These are phyloP conservation scores for Aspergillus sojae DNA, from an alignment of 2,329 filamentous ascomycete species.

Conservation along the genomic window DNA sequence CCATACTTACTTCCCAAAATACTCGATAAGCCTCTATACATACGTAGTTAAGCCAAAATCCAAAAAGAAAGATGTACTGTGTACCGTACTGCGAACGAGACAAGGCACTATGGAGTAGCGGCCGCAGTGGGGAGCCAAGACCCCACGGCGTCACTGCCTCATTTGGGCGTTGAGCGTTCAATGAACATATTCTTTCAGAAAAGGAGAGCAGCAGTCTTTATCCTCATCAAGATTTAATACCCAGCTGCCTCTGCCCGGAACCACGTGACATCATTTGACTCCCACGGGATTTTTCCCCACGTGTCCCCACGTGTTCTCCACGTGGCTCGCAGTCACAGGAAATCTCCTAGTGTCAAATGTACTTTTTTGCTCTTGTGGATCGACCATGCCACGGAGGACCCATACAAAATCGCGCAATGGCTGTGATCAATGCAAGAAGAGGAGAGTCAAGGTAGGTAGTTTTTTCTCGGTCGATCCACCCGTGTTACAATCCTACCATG, in stretches of 20 bases:
- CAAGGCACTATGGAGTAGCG: neutral
- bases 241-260: neutral
- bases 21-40: neutral
- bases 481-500: neutral
- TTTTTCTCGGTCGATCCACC: no score
- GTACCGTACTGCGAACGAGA: neutral
- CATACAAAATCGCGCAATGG: constrained; percentile 49
- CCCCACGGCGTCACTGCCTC: neutral
- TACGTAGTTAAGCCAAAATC: no score
- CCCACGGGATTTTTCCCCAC: neutral
- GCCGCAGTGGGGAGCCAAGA: constrained; percentile 3
- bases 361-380: neutral
- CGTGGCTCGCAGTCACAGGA: neutral
- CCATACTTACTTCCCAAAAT: neutral
- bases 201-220: neutral
- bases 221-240: neutral
- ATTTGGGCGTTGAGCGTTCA: neutral
- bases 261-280: neutral
- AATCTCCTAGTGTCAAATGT: neutral
- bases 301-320: constrained; percentile 10
- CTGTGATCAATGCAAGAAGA: constrained; percentile 44
- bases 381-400: constrained; percentile 35
- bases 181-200: neutral
- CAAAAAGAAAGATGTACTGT: neutral
- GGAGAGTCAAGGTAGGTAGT: constrained; percentile 43